Conservation (phyloP, 192 early-diverging fungal species). For the Gorgonomyces haynaldii region DNA sequence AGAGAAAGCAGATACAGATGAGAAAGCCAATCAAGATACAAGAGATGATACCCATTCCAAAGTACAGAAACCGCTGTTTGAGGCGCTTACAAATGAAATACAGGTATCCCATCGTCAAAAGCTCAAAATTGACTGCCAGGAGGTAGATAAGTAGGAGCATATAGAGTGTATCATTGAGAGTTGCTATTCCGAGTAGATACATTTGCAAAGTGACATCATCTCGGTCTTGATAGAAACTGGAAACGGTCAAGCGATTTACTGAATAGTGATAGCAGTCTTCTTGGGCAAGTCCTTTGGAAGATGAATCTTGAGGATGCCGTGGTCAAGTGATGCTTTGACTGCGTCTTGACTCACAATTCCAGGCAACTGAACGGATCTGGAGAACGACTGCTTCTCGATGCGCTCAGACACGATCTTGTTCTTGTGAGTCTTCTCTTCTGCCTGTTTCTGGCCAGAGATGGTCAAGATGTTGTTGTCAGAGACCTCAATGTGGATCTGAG, state of each 20-base stretch:
- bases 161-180: too few species aligned
- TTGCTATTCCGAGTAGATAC: too few species aligned
- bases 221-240: too few species aligned
- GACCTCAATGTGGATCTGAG: neutral
- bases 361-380: neutral
- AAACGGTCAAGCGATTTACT: too few species aligned
- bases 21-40: neutral
- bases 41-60: neutral
- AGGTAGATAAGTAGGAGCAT: too few species aligned
- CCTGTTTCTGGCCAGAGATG: neutral
- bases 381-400: neutral
- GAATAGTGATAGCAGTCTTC: too few species aligned
- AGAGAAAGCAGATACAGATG: neutral
- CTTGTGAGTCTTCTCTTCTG: neutral
- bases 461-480: neutral
- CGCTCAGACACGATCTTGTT: neutral
- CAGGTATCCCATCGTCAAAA: too few species aligned
- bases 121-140: too few species aligned
- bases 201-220: too few species aligned
- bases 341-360: neutral
- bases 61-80: conserved; percentile 4
- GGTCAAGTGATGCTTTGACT: neutral
- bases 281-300: neutral
- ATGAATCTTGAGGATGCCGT: neutral
- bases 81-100: too few species aligned